Base-by-base conservation (phyloP, 352 stramenopile genomes). In the Pythium angustatum region DNA sequence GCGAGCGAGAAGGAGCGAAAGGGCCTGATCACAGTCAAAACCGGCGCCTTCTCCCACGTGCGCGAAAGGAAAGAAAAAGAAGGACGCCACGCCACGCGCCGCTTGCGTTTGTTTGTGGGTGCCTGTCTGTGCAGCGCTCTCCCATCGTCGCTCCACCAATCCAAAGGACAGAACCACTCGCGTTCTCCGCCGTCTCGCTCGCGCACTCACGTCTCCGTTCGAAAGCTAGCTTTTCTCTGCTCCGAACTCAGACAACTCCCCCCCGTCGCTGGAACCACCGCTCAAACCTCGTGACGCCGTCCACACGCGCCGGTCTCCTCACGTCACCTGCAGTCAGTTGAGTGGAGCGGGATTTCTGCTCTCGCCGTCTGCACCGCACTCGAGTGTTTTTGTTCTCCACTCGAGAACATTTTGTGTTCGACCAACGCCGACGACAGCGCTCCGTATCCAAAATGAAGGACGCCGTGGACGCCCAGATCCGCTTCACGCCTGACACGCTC, bases 401-500 rank as follows among this genome's bases (percentile, higher is more conserved):
- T 34, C 44, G 8, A 19, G 21, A 33, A 24, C 11, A 51, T 34
- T 34, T 43, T 19, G n/a, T 31, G 10, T 44, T 44, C 22, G 15
- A 6, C 15, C 1, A 22, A 14, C 40, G 7, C 36, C 21, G 36
- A 6, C 15, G 38, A 45, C 10, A 45, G 34, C 17, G n/a, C 5
- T 3, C 4, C 9, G 17, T 12, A 30, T n/a, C n/a, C 19, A 58
- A 31, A 3, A 69, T 62, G 53, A 69, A 69, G 53, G 53, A 31
- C 52, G 28, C 33, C 21, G 21, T 22, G 5, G 49, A 47, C 52
- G 47, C 57, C 7, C 30, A 21, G 28, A 70, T 70, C 54, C 54
- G 63, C 9, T 70, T 70, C 56, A 70, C 63, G 40, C 56, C 63
- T 26, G 63, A 70, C 41, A 55, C 52, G 28, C 43, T 70, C 38